Evolutionary conservation across 805 yeast species (phyloP).

Genomic region (Teunomyces funiuensis): DNA sequence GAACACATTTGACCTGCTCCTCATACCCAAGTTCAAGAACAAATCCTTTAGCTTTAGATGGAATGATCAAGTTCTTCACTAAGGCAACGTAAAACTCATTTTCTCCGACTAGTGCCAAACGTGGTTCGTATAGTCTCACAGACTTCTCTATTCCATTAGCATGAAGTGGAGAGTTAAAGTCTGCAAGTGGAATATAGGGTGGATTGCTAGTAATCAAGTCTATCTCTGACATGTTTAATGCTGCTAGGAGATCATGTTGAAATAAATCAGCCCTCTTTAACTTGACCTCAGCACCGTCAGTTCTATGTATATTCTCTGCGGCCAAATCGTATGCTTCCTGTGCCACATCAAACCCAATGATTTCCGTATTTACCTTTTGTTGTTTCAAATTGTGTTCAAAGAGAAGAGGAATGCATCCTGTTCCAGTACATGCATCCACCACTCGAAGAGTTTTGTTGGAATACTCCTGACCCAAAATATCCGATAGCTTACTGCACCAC

Average conservation of each 20-base stretch:
- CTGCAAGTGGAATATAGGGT: conserved; percentile 68
- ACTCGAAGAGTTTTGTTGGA: conserved; percentile 25
- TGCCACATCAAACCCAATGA: conserved; percentile 60
- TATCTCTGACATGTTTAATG: conserved; percentile 13
- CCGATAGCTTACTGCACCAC: conserved; percentile 58
- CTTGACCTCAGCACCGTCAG: conserved; percentile 6
- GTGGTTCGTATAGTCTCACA: conserved; percentile 74
- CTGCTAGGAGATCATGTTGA: conserved; percentile 3
- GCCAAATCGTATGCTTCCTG: conserved; percentile 53
- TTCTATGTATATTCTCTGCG: conserved; percentile 34
- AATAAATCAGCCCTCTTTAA: conserved; percentile 18
- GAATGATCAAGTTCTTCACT: conserved; percentile 42
- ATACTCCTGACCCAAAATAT: background rate
- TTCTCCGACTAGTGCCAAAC: conserved; percentile 75
- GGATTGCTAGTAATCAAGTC: conserved; percentile 83
- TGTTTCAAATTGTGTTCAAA: conserved; percentile 28
- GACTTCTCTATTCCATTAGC: conserved; percentile 54
- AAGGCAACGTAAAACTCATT: conserved; percentile 66
- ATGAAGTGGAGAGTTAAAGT: conserved; percentile 35
- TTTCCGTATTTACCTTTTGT: conserved; percentile 10
- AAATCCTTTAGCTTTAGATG: conserved; percentile 50
- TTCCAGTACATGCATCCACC: conserved; percentile 80
- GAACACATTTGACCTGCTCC: conserved; percentile 52
- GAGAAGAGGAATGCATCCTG: conserved; percentile 79
- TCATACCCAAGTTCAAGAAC: conserved; percentile 75